Conservation (phyloP, 495 filamentous ascomycete genomes). For the Cetradonia linearis region DNA sequence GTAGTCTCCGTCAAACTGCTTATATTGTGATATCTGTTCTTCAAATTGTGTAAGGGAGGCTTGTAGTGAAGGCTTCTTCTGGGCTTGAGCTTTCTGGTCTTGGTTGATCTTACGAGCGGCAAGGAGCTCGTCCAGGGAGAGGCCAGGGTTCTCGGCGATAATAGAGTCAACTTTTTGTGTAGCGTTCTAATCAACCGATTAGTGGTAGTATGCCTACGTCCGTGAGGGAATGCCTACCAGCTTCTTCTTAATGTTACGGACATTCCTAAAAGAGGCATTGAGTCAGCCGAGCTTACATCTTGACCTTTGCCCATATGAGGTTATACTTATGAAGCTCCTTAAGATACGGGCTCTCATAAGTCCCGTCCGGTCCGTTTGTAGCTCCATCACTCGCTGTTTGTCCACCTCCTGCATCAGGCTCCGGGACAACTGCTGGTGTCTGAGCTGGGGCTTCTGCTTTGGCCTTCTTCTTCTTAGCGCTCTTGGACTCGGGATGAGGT, state of each 20-base stretch:
- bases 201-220: constrained; percentile 7
- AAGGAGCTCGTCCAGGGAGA: constrained; percentile 77
- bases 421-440: constrained; percentile 14
- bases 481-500: constrained; percentile 29
- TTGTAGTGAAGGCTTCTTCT: constrained; percentile 83
- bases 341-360: constrained; percentile 61
- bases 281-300: constrained; percentile 11
- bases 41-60: constrained; percentile 63
- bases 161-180: constrained; percentile 69
- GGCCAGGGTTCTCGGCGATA: constrained; percentile 63
- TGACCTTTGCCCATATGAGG: neutral
- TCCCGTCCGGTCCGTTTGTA: constrained; percentile 43
- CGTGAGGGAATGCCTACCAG: constrained; percentile 47
- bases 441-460: constrained; percentile 27
- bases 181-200: constrained; percentile 45
- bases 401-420: constrained; percentile 23
- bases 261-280: constrained; percentile 45
- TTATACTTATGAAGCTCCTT: constrained; percentile 80
- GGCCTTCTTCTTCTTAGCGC: constrained; percentile 37
- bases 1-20: constrained; percentile 71
- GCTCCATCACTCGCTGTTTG: constrained; percentile 27
- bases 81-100: constrained; percentile 80
- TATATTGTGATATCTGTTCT: constrained; percentile 75
- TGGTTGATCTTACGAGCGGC: constrained; percentile 72
- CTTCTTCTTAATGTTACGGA: constrained; percentile 82